phyloP scores from a whole-genome alignment of 306 rosid genomes.

The Ormosia semicastrata region DNA sequence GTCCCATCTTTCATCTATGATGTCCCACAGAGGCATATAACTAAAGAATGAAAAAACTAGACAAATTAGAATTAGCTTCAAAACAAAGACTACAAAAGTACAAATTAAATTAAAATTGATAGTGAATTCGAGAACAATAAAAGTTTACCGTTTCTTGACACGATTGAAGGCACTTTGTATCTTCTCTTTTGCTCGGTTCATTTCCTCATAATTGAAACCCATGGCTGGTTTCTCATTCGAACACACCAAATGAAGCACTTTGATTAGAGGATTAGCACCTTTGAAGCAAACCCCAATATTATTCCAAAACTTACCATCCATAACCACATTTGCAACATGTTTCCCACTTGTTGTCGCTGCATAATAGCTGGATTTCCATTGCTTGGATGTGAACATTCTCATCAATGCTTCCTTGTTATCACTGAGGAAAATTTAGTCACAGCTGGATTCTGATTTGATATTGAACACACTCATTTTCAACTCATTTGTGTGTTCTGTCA shows the following conservation, averaged over 20 bases:
- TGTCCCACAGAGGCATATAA: neutral
- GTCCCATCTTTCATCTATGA: slow-evolving; percentile 10
- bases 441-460: slow-evolving; percentile 15
- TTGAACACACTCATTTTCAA: slow-evolving; percentile 46
- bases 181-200: neutral
- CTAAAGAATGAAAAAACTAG: neutral
- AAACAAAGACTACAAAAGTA: neutral
- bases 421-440: neutral
- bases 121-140: neutral
- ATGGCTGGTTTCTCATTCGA: neutral
- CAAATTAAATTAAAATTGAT: neutral
- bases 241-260: neutral
- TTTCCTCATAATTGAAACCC: neutral
- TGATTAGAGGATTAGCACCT: neutral
- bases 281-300: neutral
- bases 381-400: neutral
- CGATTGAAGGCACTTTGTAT: neutral
- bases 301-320: neutral
- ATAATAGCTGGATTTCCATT: neutral
- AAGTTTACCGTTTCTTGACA: neutral
- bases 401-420: neutral
- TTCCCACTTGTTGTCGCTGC: neutral
- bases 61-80: neutral
- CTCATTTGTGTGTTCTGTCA: slow-evolving; percentile 88
- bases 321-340: neutral